Evolutionary conservation across 2,329 filamentous ascomycete genomes (phyloP).

Genomic region (Ophiostoma sp.): DNA sequence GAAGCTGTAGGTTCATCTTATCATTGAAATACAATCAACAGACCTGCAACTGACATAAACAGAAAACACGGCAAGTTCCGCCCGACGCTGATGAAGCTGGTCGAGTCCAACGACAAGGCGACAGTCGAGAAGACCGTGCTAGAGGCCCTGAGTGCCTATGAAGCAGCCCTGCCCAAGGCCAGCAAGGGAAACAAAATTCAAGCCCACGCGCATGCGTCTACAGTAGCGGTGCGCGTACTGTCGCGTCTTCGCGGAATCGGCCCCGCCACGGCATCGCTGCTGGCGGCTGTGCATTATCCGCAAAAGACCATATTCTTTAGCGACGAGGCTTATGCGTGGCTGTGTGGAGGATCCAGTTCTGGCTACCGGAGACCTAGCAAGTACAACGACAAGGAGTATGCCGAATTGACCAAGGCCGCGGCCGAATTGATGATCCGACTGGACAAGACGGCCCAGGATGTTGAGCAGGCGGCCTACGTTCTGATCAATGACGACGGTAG

Average conservation of each 20-base stretch:
- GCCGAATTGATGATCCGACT: slow-evolving; percentile 44
- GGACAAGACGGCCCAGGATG: slow-evolving; percentile 44
- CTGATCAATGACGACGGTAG: slow-evolving; percentile 40
- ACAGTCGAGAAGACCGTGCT: slow-evolving; percentile 45
- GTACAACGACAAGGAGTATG: slow-evolving; percentile 66
- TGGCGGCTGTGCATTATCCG: slow-evolving; percentile 61
- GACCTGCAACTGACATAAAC: slow-evolving; percentile 5
- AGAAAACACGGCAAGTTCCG: slow-evolving; percentile 56
- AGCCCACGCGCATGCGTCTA: slow-evolving; percentile 27
- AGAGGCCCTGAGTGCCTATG: slow-evolving; percentile 41
- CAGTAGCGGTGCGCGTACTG: slow-evolving; percentile 48
- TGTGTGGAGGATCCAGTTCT: slow-evolving; percentile 50
- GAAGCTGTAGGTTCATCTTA: slow-evolving; percentile 55
- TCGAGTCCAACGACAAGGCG: slow-evolving; percentile 54
- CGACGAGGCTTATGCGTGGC: slow-evolving; percentile 72
- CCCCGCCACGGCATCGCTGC: slow-evolving; percentile 70
- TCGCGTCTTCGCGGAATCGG: slow-evolving; percentile 66
- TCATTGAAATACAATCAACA: not conserved
- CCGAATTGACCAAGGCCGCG: slow-evolving; percentile 44
- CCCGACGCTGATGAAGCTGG: slow-evolving; percentile 54
- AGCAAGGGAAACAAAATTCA: slow-evolving; percentile 32
- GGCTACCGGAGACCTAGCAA: slow-evolving; percentile 46
- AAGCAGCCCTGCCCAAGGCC: slow-evolving; percentile 37
- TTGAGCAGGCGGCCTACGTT: slow-evolving; percentile 67
- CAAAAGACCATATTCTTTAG: slow-evolving; percentile 65